phyloP scores from a whole-genome alignment of 805 yeast genomes.

The Myxozyma sirexii region DNA sequence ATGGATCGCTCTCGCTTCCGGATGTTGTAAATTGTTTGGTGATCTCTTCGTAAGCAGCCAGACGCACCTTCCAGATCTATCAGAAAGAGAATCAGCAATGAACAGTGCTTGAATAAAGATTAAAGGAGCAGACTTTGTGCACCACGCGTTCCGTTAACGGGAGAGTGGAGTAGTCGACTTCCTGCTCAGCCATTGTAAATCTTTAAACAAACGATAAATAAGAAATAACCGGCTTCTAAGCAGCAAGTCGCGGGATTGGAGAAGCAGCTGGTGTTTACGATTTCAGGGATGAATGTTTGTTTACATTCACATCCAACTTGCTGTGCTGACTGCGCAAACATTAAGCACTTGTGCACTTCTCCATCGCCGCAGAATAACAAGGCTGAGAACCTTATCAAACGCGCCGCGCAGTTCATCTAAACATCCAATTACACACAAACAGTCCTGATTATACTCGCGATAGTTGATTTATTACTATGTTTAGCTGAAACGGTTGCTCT shows the following conservation, averaged over 20 bases:
- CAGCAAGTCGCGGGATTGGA: neutral
- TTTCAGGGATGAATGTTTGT: constrained; percentile 14
- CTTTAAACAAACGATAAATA: neutral
- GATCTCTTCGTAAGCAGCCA: constrained; percentile 74
- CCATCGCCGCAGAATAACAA: no score
- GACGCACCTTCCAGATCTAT: constrained; percentile 82
- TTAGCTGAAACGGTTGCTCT: neutral
- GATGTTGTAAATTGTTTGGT: constrained; percentile 55
- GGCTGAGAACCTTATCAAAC: no score
- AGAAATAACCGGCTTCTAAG: neutral
- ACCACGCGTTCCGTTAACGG: constrained; percentile 67
- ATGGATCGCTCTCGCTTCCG: constrained; percentile 56
- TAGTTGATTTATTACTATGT: no score
- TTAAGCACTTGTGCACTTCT: no score
- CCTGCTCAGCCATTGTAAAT: constrained; percentile 46
- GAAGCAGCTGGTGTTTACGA: neutral
- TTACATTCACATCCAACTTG: constrained; percentile 10
- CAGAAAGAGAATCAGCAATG: no score
- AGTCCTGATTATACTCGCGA: no score
- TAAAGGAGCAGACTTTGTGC: constrained; percentile 55
- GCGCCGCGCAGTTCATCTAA: no score
- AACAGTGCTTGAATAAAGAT: no score
- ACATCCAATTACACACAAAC: no score
- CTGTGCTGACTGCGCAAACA: no score
- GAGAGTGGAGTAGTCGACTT: constrained; percentile 62